phyloP scores from a whole-genome alignment of 2,329 filamentous ascomycete species.

The Simplicillium aogashimaense region DNA sequence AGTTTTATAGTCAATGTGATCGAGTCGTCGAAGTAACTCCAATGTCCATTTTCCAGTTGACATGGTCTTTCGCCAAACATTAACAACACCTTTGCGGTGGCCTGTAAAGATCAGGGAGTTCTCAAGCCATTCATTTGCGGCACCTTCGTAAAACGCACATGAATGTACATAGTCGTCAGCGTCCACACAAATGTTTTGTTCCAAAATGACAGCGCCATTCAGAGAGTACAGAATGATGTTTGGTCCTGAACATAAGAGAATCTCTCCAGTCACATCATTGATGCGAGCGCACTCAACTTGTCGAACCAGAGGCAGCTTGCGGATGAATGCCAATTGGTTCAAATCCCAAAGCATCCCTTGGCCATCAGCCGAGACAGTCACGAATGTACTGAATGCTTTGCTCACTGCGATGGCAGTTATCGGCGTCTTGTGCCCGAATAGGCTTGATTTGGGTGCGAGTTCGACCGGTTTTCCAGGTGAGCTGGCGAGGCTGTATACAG shows the following conservation, averaged over 20 bases:
- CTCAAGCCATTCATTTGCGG: conserved; percentile 85
- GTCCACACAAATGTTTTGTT: conserved; percentile 66
- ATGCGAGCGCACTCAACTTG: conserved; percentile 67
- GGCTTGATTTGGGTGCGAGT: conserved; percentile 63
- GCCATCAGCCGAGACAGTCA: conserved; percentile 75
- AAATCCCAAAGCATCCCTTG: conserved; percentile 88
- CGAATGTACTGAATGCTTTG: conserved; percentile 76
- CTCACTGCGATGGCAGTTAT: conserved; percentile 78
- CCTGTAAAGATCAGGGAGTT: conserved; percentile 82
- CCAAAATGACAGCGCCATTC: conserved; percentile 74
- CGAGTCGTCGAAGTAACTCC: conserved; percentile 69
- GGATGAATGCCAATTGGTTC: conserved; percentile 79
- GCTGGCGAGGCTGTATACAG: conserved; percentile 65
- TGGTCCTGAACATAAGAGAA: conserved; percentile 71
- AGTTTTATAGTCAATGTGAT: conserved; percentile 62
- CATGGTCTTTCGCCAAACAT: conserved; percentile 56
- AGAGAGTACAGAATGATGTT: conserved; percentile 73
- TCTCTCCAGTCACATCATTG: conserved; percentile 84
- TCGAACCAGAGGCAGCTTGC: conserved; percentile 53
- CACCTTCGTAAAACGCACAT: conserved; percentile 88
- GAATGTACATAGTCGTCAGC: conserved; percentile 69
- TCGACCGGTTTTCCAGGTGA: conserved; percentile 62
- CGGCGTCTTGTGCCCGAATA: conserved; percentile 84
- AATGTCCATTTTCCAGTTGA: conserved; percentile 59
- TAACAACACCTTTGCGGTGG: conserved; percentile 73